Percentiles rank a stretch among this genome's conserved stretches.
These are phyloP conservation scores for Ramaria rubella DNA, from an alignment of 768 basidiomycete species.

Conservation along the genomic window DNA sequence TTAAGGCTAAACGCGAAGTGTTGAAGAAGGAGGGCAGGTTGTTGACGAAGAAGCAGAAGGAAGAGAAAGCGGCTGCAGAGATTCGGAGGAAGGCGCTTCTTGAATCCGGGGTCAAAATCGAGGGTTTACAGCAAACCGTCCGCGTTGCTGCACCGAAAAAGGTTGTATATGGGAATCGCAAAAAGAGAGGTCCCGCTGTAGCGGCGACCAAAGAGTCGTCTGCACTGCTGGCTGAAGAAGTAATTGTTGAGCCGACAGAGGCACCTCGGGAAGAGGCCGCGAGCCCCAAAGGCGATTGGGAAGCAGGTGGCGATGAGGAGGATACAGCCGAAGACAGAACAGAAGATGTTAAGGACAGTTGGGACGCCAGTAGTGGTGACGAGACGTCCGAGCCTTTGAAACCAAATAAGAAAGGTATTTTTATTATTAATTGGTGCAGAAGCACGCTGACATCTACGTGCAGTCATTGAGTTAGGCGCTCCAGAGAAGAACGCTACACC, in stretches of 20 bases:
- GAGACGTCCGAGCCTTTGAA: slow-evolving; percentile 39
- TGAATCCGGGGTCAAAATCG: slow-evolving; percentile 83
- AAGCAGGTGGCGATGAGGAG: slow-evolving; percentile 26
- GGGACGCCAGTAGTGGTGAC: slow-evolving; percentile 62
- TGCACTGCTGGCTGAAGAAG: slow-evolving; percentile 18
- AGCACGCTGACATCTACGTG: not conserved
- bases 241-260: slow-evolving; percentile 25
- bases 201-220: slow-evolving; percentile 35
- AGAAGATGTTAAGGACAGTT: slow-evolving; percentile 33
- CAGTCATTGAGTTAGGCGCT: not conserved
- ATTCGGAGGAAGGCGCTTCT: slow-evolving; percentile 85
- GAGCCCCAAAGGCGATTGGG: slow-evolving; percentile 42
- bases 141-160: slow-evolving; percentile 50
- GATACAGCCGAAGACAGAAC: slow-evolving; percentile 22
- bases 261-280: slow-evolving; percentile 22
- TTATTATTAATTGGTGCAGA: not conserved
- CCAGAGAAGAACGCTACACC: slow-evolving; percentile 19
- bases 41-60: slow-evolving; percentile 96
- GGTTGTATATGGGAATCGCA: slow-evolving; percentile 76
- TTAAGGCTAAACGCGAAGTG: slow-evolving; percentile 80
- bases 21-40: slow-evolving; percentile 91
- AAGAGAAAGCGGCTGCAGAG: slow-evolving; percentile 86
- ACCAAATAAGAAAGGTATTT: not conserved
- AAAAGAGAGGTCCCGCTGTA: slow-evolving; percentile 58
- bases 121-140: slow-evolving; percentile 56